These are phyloP conservation scores for Neonothopanus nambi DNA, from an alignment of 1,284 basidiomycete genomes.

Conservation along the genomic window DNA sequence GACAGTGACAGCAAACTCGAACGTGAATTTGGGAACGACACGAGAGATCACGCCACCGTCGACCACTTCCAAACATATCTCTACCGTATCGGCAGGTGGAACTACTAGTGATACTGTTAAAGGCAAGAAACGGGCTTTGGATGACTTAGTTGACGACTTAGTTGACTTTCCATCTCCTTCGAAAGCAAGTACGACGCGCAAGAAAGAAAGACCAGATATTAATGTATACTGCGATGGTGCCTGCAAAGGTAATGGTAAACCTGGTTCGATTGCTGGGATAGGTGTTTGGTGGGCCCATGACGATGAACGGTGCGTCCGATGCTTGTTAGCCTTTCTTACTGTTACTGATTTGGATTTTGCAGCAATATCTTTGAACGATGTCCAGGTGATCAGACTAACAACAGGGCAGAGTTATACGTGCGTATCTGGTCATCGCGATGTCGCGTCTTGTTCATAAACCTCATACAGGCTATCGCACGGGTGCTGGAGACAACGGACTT, in stretches of 20 bases:
- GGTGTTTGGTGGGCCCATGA: constrained; percentile 62
- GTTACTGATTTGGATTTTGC: not conserved
- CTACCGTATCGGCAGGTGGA: too few species aligned
- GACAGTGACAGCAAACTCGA: too few species aligned
- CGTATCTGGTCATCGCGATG: constrained; percentile 21
- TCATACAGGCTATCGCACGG: constrained; percentile 55
- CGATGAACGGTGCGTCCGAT: constrained; percentile 42
- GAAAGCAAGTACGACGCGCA: not conserved
- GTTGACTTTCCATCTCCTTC: too few species aligned
- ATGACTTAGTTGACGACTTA: not conserved
- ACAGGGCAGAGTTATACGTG: constrained; percentile 69
- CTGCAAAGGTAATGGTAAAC: constrained; percentile 58
- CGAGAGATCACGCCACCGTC: too few species aligned
- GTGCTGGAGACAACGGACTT: constrained; percentile 53
- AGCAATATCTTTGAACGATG: constrained; percentile 66
- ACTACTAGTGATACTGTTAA: not conserved
- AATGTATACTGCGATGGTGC: constrained; percentile 68
- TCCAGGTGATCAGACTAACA: constrained; percentile 71
- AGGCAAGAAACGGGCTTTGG: constrained; percentile 12
- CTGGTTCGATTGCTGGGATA: constrained; percentile 49
- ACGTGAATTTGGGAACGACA: too few species aligned
- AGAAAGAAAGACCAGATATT: constrained; percentile 11
- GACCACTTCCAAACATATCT: too few species aligned
- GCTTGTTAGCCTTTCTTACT: not conserved
- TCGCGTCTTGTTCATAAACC: not conserved